These are phyloP conservation scores for Fraxinus americana DNA, from an alignment of 257 asterid genomes.

Conservation along the genomic window DNA sequence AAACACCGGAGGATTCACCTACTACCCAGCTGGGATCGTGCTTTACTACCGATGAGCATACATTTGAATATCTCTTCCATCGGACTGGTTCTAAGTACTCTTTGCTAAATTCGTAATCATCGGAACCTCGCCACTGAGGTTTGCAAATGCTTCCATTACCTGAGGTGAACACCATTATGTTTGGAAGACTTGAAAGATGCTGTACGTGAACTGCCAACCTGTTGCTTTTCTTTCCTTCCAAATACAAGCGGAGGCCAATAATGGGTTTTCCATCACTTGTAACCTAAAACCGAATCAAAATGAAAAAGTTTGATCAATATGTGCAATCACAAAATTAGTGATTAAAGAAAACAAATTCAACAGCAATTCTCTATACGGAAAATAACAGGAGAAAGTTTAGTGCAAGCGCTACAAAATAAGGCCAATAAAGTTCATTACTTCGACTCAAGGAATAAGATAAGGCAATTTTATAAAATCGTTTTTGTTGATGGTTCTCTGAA, in stretches of 20 bases:
- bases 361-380: neutral
- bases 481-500: neutral
- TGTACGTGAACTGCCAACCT: constrained; percentile 83
- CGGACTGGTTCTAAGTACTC: constrained; percentile 87
- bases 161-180: constrained; percentile 48
- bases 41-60: constrained; percentile 75
- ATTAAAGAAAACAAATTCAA: neutral
- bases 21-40: constrained; percentile 75
- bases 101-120: constrained; percentile 58
- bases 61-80: constrained; percentile 77
- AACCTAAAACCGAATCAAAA: constrained; percentile 46
- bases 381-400: neutral
- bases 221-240: constrained; percentile 92
- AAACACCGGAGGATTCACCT: constrained; percentile 61
- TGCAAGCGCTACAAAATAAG: neutral
- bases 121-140: constrained; percentile 91
- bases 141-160: constrained; percentile 29
- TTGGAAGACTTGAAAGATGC: constrained; percentile 90
- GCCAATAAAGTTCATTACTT: neutral
- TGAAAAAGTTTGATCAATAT: constrained; percentile 15
- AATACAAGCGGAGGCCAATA: constrained; percentile 74
- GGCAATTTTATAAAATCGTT: neutral
- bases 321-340: constrained; percentile 10
- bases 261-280: constrained; percentile 82
- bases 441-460: neutral